Evolutionary conservation across 169 alveolate genomes (phyloP), one percentile per base, ranked within the genome.

Genomic region (Plasmodium berghei): DNA sequence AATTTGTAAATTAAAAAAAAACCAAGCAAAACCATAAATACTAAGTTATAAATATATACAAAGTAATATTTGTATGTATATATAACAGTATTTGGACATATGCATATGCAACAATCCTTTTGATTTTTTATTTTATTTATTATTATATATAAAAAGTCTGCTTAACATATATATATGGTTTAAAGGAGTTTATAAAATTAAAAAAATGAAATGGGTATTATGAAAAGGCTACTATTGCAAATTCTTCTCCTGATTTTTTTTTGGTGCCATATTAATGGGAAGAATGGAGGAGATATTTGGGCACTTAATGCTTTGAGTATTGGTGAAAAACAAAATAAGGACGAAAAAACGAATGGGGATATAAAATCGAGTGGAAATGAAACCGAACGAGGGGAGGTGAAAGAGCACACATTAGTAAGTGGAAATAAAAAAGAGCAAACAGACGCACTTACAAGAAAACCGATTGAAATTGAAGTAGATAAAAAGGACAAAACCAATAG

Each of bases 191-290:
- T 64, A 42, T 22, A 59, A 58, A 67, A 67, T 58, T 62, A 20
- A 74, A 74, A 74, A 74, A 74, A 74, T 74, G 88, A 74, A 74
- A 74, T 74, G 72, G 88, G 88, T 74, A 74, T 52, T 55, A 62
- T 66, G 70, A 74, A 74, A 74, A 74, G 88, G 73, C 18, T 74
- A 28, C 55, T 28, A 74, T 42, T 54, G 22, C 63, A 45, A 61
- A 54, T 45, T 45, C 48, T 40, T 28, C 16, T 74, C 48, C 52
- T 74, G 70, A 26, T 74, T 45, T 49, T 74, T 59, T 46, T 74
- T 2, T 74, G 54, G 10, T 18, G 58, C 49, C 49, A 42, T 54
- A 42, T 12, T 40, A 22, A 42, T 22, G 56, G 59, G 16, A 22
- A 1, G 20, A 62, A 73, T 61, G 74, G 42, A 59, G 88, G 85